Percentiles rank a stretch among this genome's conserved stretches.
These are phyloP conservation scores for Mycena venus DNA, from an alignment of 768 basidiomycete species.

Conservation along the genomic window DNA sequence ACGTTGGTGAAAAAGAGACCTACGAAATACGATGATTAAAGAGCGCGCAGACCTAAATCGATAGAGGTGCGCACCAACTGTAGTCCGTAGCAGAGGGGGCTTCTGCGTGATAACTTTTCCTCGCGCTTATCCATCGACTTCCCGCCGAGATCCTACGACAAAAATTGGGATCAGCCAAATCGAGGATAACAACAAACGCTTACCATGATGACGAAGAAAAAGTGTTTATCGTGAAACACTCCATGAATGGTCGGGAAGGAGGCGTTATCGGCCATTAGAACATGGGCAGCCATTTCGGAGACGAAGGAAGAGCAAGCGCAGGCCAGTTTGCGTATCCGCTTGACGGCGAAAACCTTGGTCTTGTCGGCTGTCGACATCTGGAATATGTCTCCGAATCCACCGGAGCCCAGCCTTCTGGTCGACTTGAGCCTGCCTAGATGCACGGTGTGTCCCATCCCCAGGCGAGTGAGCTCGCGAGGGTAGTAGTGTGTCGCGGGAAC, in stretches of 20 bases:
- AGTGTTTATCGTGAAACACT: background rate
- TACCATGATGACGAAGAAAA: conserved; percentile 16
- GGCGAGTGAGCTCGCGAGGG: too few species aligned
- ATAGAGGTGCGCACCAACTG: conserved; percentile 3
- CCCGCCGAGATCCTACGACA: background rate
- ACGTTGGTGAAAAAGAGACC: too few species aligned
- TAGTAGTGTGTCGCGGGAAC: too few species aligned
- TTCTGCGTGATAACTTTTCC: fast-evolving
- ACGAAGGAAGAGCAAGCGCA: background rate
- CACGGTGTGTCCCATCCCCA: background rate
- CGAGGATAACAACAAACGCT: background rate
- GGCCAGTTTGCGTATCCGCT: background rate
- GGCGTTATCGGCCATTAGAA: background rate
- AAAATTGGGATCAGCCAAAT: background rate
- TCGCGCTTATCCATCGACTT: background rate
- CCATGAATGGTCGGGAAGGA: conserved; percentile 4
- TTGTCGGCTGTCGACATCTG: background rate
- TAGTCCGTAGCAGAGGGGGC: background rate
- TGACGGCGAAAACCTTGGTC: background rate
- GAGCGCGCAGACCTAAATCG: too few species aligned
- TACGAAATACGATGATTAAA: too few species aligned
- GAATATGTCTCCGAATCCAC: background rate
- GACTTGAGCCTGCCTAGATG: too few species aligned
- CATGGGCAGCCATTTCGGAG: background rate
- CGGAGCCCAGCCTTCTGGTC: too few species aligned